Evolutionary conservation across 2,329 filamentous ascomycete genomes (phyloP), one percentile per base, ranked within the genome.

Genomic region (Endoconidiophora polonica): DNA sequence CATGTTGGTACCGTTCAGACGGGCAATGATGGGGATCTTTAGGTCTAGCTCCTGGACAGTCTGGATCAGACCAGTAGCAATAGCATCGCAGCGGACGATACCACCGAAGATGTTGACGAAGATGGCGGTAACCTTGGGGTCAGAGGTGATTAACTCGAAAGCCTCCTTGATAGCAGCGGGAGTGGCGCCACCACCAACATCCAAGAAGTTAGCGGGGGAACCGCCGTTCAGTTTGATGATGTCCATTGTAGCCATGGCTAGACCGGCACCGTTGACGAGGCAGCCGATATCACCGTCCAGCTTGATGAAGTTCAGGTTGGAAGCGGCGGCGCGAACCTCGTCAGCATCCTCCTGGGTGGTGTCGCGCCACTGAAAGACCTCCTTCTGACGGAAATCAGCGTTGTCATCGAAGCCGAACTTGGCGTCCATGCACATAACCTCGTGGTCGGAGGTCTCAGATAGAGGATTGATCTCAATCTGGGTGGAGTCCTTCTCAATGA

Each of bases 101-200:
- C 91, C 91, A 65, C 91, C 91, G 65, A 98, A 98, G 68, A 98
- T 98, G 79, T 98, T 98, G 73, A 98, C 91, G 60, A 98, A 98
- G 72, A 98, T 91, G 62, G 91, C 91, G 47, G 88, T 90, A 58
- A 98, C 91, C 77, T 96, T 96, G 63, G 87, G 80, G 68, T 98
- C 91, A 69, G 83, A 91, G 60, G 91, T 98, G 73, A 98, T 98
- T 62, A 98, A 84, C 68, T 94, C 88, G 64, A 98, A 98, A 58
- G 91, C 91, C 69, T 91, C 83, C 73, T 87, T 86, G 71, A 98
- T 98, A 60, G 91, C 91, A 58, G 88, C 83, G 33, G 91, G 88
- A 54, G 91, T 98, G 58, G 91, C 91, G 73, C 91, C 91, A 66
- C 91, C 91, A 63, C 91, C 91, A 59, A 98, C 91, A 66, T 98